Evolutionary conservation across 192 early-diverging fungal genomes (phyloP).

Genomic region (Podila epigama): DNA sequence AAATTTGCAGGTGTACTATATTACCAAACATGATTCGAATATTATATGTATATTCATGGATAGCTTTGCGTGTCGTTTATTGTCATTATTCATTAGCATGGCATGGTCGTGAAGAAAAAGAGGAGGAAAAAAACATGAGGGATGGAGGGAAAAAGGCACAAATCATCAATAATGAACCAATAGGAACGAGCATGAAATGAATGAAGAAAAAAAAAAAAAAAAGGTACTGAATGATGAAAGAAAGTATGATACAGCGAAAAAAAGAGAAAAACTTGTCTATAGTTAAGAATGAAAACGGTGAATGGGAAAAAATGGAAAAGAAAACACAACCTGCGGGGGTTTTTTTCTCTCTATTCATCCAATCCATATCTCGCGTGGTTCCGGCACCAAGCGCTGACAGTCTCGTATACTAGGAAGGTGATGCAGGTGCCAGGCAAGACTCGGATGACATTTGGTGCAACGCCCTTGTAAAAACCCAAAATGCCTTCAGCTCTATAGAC

Average conservation of each 20-base stretch:
- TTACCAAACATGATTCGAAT: no score
- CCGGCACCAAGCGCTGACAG: slow-evolving; percentile 66
- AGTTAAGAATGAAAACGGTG: no score
- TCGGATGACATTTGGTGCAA: slow-evolving; percentile 85
- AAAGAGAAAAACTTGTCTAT: background rate
- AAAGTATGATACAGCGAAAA: background rate
- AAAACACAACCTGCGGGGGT: no score
- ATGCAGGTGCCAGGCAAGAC: slow-evolving; percentile 94
- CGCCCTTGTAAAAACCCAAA: slow-evolving; percentile 90
- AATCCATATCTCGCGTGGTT: slow-evolving; percentile 55
- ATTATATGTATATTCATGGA: no score
- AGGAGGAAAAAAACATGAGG: no score
- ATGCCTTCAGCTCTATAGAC: slow-evolving; percentile 71
- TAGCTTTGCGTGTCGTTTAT: no score
- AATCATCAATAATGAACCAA: no score
- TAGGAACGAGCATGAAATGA: background rate
- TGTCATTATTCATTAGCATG: no score
- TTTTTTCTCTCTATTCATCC: slow-evolving; percentile 9
- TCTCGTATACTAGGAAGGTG: slow-evolving; percentile 97
- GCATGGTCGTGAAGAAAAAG: no score
- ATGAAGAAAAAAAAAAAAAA: background rate
- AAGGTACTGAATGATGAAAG: background rate
- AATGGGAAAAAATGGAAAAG: background rate
- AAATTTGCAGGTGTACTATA: no score
- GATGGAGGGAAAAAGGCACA: no score